Percentiles rank a stretch among this genome's conserved stretches.
Conservation (phyloP, 2,329 filamentous ascomycete genomes). For the Atkinsonella hypoxylon region DNA sequence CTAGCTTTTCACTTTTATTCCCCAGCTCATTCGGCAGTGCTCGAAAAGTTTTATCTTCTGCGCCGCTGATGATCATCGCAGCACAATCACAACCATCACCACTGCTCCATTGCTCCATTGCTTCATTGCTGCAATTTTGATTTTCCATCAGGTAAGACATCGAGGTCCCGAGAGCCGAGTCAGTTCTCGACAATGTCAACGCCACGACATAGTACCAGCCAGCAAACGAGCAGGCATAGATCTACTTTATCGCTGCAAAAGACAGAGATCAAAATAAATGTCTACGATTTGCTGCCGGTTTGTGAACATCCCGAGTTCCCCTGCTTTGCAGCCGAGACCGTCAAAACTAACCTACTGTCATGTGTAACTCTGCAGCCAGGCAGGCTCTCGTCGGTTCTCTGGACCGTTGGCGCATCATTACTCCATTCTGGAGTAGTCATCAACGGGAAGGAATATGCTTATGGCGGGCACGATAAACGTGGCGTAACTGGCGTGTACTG, state of each 20-base stretch:
- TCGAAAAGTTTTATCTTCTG: background rate
- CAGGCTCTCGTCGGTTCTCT: constrained; percentile 62
- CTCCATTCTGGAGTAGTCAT: constrained; percentile 78
- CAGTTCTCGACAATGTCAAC: constrained; percentile 14
- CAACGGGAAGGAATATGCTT: constrained; percentile 70
- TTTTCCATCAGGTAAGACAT: background rate
- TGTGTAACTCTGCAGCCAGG: constrained; percentile 42
- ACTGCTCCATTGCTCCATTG: background rate
- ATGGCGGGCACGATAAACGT: constrained; percentile 64
- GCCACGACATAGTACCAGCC: constrained; percentile 15
- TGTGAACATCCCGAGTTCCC: constrained; percentile 10
- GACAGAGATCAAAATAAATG: constrained; percentile 63
- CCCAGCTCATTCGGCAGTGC: background rate
- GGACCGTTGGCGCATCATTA: constrained; percentile 65
- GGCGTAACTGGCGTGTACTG: constrained; percentile 71
- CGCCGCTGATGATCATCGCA: background rate
- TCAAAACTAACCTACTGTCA: background rate
- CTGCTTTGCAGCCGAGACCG: background rate
- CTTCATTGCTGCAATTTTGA: background rate
- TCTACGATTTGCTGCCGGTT: constrained; percentile 67
- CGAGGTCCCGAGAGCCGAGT: background rate
- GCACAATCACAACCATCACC: background rate
- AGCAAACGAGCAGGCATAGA: constrained; percentile 34
- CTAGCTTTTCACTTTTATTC: background rate
- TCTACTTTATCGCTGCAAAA: constrained; percentile 58